Evolutionary conservation across 306 rosid genomes (phyloP), one percentile per base, ranked within the genome.

Genomic region (Pterocarpus santalinus): DNA sequence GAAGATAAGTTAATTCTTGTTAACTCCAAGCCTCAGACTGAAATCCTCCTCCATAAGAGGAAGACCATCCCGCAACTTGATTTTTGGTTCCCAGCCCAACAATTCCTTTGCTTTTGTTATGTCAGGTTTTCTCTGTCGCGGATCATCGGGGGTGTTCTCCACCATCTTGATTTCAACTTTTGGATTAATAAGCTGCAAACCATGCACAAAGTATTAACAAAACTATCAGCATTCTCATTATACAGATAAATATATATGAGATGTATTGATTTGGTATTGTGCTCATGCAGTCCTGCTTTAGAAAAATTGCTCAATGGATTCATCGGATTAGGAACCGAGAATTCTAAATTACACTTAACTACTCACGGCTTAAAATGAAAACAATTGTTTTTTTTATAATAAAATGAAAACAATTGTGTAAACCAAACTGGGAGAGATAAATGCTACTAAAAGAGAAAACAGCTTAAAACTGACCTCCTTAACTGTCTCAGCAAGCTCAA

Each of bases 21-120:
- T 56, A 38, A 81, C 84, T 16, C 89, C 90, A 4, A 90, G 94
- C 87, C 94, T 88, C 60, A 47, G 78, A 7, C 91, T 81, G 83
- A 90, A 90, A 86, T 87, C 93, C 72, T 86, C 93, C 87, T 90
- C 91, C 93, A 90, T 90, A 38, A 84, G 91, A 51, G 91, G 93
- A 61, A 90, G 87, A 57, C 93, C 91, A 38, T 90, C 91, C 39
- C 86, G 49, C 65, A 90, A 78, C 82, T 75, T 88, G 69, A 90
- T 17, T 70, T 84, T 86, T 9, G 94, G 94, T 62, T 88, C 91
- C 94, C 94, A 90, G 8, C 85, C 89, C 75, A 90, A 84, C 86
- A 90, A 49, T 67, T 90, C 90, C 77, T 78, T 90, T 5, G 91
- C 91, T 22, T 86, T 87, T 9, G 87, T 81, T 52, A 88, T 90